Evolutionary conservation across 2,329 filamentous ascomycete genomes (phyloP), one percentile per base, ranked within the genome.

Genomic region (Cladophialophora psammophila): DNA sequence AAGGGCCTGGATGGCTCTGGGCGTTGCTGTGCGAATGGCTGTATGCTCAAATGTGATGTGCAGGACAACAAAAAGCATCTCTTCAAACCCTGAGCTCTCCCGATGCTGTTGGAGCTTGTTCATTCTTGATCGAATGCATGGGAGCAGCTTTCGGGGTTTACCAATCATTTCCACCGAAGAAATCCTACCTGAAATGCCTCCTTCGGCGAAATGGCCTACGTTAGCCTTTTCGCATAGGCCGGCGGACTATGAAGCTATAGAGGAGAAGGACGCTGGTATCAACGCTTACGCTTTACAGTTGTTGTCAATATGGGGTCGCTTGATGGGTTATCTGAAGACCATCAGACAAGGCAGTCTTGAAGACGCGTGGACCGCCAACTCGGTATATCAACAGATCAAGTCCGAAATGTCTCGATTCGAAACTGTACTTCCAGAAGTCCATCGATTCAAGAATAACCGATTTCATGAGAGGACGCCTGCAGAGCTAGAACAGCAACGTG

Each of bases 111-210:
- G 70, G 70, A 72, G 65, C 45, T 32, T 70, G 31, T 69, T 69
- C 56, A 61, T 69, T 18, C 68, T 72, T 35, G 70, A 72, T 57
- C 66, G 64, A 34, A 72, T 68, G 18, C 69, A 72, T 48, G 68
- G 68, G 13, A 67, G 56, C 52, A 70, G 70, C 40, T 68, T 70
- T 20, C 64, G 57, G 35, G 57, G 57, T 10, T 35, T 68, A 18
- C 61, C 63, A 1, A 64, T 68, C 40, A 63, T 72, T 15, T 58
- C 53, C 36, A 65, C 64, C 6, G 66, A 69, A 50, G 52, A 48
- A 7, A 60, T 60, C 32, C 52, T 68, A 9, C 69, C 69, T 26
- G 68, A 69, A 38, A 66, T 65, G 50, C 70, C 68, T 9, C 36
- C 59, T 3, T 61, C 32, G 12, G 53, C 53, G 32, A 32, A 8